A percentile compares a stretch with the other conserved stretches of the same genome.
These are phyloP conservation scores for Erysimum cheiranthoides DNA, from an alignment of 345 rosid genomes.

Conservation along the genomic window DNA sequence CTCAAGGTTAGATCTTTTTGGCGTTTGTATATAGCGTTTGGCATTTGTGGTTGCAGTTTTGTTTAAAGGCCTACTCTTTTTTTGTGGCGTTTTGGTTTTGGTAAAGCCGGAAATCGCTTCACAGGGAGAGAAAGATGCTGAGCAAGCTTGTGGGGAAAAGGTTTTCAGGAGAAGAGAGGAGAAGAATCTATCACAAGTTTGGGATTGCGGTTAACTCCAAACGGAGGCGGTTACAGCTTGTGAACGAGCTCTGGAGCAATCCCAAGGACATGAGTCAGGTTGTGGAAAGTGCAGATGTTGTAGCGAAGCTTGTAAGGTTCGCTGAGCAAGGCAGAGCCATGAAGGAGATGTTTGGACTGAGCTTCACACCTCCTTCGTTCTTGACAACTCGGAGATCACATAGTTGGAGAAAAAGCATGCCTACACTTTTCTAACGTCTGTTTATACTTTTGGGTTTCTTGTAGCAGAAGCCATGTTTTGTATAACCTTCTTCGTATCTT, in stretches of 20 bases:
- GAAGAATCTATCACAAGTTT: slow-evolving; percentile 70
- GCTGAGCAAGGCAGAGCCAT: slow-evolving; percentile 82
- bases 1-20: slow-evolving; percentile 61
- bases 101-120: slow-evolving; percentile 73
- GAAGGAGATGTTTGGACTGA: slow-evolving; percentile 90
- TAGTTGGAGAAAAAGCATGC: slow-evolving; percentile 61
- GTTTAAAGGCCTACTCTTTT: background rate
- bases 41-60: slow-evolving; percentile 27
- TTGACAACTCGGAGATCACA: slow-evolving; percentile 54
- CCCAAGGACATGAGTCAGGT: slow-evolving; percentile 62
- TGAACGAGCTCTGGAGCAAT: slow-evolving; percentile 72
- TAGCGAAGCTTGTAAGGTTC: slow-evolving; percentile 81
- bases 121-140: slow-evolving; percentile 71
- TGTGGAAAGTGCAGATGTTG: slow-evolving; percentile 74
- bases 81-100: slow-evolving; percentile 17
- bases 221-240: slow-evolving; percentile 79
- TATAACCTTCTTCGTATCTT: slow-evolving; percentile 11
- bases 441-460: slow-evolving; percentile 16
- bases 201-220: slow-evolving; percentile 74
- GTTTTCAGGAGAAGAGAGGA: slow-evolving; percentile 72
- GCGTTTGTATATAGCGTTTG: slow-evolving; percentile 1
- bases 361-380: slow-evolving; percentile 66
- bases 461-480: slow-evolving; percentile 25
- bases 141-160: slow-evolving; percentile 85
- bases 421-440: slow-evolving; percentile 51